Evolutionary conservation across 768 basidiomycete species (phyloP).

Genomic region (Lactarius hengduanensis): DNA sequence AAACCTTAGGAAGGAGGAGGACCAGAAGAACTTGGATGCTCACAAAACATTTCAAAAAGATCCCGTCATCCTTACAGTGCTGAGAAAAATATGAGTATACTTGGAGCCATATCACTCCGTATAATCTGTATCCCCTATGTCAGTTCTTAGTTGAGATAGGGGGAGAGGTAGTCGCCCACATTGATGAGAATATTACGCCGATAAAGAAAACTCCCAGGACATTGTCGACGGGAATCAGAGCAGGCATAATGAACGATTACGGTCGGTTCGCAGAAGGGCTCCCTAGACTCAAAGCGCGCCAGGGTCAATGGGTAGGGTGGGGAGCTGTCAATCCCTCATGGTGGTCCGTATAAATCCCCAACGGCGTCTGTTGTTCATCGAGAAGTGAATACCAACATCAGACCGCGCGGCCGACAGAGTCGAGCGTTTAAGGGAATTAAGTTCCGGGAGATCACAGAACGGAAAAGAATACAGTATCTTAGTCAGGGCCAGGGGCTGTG

Average conservation of each 20-base stretch:
- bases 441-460: no score
- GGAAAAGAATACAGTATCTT: no score
- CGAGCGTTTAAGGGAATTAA: no score
- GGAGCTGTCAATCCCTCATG: neutral
- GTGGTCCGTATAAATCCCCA: neutral
- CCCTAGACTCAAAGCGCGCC: neutral
- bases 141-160: neutral
- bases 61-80: neutral
- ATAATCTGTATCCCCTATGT: constrained; percentile 1
- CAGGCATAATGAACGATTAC: neutral
- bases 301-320: neutral
- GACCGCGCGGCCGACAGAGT: no score
- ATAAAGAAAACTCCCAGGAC: constrained; percentile 1
- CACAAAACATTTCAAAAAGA: constrained; percentile 12
- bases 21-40: neutral
- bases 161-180: neutral
- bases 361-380: no score
- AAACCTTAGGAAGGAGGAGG: neutral
- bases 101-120: constrained; percentile 12
- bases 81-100: constrained; percentile 3
- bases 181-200: constrained; percentile 9
- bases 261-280: neutral
- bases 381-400: no score
- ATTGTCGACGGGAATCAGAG: neutral
- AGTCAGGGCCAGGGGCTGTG: no score